Base-by-base conservation (phyloP, 106 monocot genomes). In the Narthecium ossifragum region DNA sequence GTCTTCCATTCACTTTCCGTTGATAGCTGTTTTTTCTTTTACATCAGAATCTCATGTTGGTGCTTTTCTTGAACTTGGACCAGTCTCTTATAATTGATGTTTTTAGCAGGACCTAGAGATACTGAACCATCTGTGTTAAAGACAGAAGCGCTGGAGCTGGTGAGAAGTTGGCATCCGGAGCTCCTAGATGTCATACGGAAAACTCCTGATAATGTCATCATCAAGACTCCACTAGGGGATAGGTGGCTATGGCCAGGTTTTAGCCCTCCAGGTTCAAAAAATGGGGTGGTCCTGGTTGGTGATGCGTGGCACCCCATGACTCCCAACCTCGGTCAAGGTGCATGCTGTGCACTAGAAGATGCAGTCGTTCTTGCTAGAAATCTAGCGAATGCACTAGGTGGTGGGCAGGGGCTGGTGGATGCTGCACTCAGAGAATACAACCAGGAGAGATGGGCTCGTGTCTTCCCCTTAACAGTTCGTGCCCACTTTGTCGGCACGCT, bases 301-400 rank as follows among this genome's bases (percentile, higher is more conserved):
- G 96, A 98, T 36, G 86, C 96, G 17, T 98, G 96, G 96, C 96
- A 98, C 57, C 90, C 90, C 9, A 69, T 70, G 57, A 70, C 64
- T 20, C 69, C 70, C 10, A 63, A 76, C 31, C 14, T 76, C 2
- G 63, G 49, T 4, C 69, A 70, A 14, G 76, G 76, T 38, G 70
- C 70, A 2, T 70, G 76, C 37, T 6, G 41, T 8, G 63, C 76
- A 8, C 31, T 76, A 26, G 70, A 76, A 36, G 76, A 76, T 38
- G 76, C 70, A 10, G 64, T 76, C 28, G 69, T 76, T 26, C 51
- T 76, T 2, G 76, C 40, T 8, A 60, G 70, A 17, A 7, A 43
- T 43, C 2, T 43, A 17, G 43, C 43, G 18, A 43, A 43, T 18
- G 18, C 4, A 43, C 9, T 43, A 43, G 18, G 18, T 13, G 18